These are phyloP conservation scores for Arthrobotrys conoides DNA, from an alignment of 2,329 filamentous ascomycete genomes.

Conservation along the genomic window DNA sequence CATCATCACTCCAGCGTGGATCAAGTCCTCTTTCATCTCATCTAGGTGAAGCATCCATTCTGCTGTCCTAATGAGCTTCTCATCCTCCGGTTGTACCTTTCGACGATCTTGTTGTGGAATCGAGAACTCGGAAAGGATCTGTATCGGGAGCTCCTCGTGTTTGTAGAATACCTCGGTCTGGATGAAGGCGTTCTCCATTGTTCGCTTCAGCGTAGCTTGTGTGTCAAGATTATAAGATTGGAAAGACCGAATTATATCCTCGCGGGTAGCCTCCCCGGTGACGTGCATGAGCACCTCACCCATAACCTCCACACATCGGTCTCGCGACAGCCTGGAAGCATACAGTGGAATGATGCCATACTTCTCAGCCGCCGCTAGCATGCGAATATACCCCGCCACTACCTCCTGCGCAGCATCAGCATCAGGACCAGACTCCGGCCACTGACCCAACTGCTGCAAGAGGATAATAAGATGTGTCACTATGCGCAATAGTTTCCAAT, in stretches of 20 bases:
- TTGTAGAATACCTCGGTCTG: conserved; percentile 65
- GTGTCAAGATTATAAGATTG: conserved; percentile 80
- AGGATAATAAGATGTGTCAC: conserved; percentile 79
- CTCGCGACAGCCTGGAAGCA: conserved; percentile 79
- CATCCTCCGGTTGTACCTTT: conserved; percentile 76
- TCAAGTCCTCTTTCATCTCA: conserved; percentile 79
- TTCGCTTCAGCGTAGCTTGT: conserved; percentile 77
- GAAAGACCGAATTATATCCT: conserved; percentile 80
- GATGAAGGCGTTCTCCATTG: conserved; percentile 72
- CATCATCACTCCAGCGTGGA: conserved; percentile 77
- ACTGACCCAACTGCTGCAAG: conserved; percentile 74
- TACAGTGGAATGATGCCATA: conserved; percentile 88
- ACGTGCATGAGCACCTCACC: conserved; percentile 83
- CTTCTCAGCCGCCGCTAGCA: conserved; percentile 79
- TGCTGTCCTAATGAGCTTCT: conserved; percentile 80
- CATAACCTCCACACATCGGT: conserved; percentile 78
- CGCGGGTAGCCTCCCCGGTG: conserved; percentile 75
- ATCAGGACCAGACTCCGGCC: conserved; percentile 67
- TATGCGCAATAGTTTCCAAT: conserved; percentile 72
- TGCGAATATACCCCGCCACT: conserved; percentile 84
- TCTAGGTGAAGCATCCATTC: conserved; percentile 87
- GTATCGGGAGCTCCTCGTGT: conserved; percentile 61
- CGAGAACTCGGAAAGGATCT: conserved; percentile 70
- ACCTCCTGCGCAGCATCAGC: conserved; percentile 76
- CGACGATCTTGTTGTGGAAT: conserved; percentile 77